Conservation (phyloP, 78 protist species). For the Blattamonas nauphoetae region DNA sequence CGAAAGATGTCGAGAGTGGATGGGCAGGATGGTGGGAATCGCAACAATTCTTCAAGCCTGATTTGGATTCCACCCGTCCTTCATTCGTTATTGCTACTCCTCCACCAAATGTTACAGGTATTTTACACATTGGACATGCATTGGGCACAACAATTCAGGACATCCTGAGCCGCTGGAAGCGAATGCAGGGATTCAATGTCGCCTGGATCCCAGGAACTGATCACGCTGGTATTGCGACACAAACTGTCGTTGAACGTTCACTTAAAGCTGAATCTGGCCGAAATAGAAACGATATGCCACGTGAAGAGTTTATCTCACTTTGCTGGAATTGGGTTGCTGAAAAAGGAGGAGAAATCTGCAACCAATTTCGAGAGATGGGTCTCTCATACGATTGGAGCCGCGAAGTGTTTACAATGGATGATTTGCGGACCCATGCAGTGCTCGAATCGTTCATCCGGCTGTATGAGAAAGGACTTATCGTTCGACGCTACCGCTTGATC, state of each 20-base stretch:
- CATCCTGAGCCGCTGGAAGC: slow-evolving; percentile 42
- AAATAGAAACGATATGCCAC: slow-evolving; percentile 79
- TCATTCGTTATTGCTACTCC: slow-evolving; percentile 82
- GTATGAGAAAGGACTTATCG: slow-evolving; percentile 60
- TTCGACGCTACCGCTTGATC: slow-evolving; percentile 72
- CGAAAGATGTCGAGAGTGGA: slow-evolving; percentile 63
- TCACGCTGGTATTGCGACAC: slow-evolving; percentile 98
- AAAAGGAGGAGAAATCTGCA: slow-evolving; percentile 66
- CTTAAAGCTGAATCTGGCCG: slow-evolving; percentile 49
- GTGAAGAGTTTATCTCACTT: slow-evolving; percentile 75
- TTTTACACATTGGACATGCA: slow-evolving; percentile 98
- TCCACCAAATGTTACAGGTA: slow-evolving; percentile 99
- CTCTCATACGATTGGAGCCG: slow-evolving; percentile 94
- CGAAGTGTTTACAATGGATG: slow-evolving; percentile 90
- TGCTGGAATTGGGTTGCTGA: slow-evolving; percentile 89
- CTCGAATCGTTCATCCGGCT: slow-evolving; percentile 78
- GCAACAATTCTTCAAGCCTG: slow-evolving; percentile 34
- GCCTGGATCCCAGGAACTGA: slow-evolving; percentile 96
- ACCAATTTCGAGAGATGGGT: slow-evolving; percentile 78
- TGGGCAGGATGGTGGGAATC: slow-evolving; percentile 93
- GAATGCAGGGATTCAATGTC: slow-evolving; percentile 78
- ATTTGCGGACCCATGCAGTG: slow-evolving; percentile 52
- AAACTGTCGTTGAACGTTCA: slow-evolving; percentile 86
- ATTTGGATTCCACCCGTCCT: slow-evolving; percentile 14
- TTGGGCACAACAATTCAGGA: slow-evolving; percentile 75